Conservation (phyloP, 2,329 filamentous ascomycete species). For the Alternaria tenuissima region DNA sequence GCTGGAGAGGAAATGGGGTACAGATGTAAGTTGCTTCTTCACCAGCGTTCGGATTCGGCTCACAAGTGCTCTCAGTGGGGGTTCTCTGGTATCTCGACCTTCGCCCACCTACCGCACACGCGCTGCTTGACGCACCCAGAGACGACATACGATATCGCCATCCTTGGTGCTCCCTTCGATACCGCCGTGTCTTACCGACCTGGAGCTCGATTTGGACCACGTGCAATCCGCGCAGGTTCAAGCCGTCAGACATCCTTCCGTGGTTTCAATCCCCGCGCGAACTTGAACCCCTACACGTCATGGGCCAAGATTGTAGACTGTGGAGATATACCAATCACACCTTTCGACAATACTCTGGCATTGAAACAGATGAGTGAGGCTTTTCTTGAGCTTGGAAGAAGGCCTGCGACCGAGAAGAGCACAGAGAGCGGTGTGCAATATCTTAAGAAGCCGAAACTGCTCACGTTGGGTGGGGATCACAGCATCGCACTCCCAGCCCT, state of each 20-base stretch:
- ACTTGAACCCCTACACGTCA: constrained; percentile 81
- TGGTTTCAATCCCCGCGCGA: constrained; percentile 82
- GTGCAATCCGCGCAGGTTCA: constrained; percentile 85
- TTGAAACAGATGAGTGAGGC: constrained; percentile 84
- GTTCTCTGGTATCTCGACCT: constrained; percentile 74
- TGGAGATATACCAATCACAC: constrained; percentile 87
- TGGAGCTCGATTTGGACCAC: constrained; percentile 77
- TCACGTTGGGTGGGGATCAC: constrained; percentile 61
- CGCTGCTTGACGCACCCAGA: constrained; percentile 59
- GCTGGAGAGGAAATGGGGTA: constrained; percentile 53
- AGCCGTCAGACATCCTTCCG: constrained; percentile 80
- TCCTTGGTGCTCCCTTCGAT: constrained; percentile 60
- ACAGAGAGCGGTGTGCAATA: constrained; percentile 52
- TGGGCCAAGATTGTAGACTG: constrained; percentile 87
- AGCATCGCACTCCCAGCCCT: constrained; percentile 61
- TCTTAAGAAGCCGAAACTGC: constrained; percentile 55
- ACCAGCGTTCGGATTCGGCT: neutral
- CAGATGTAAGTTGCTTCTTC: constrained; percentile 41
- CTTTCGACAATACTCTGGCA: constrained; percentile 85
- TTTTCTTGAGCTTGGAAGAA: constrained; percentile 71
- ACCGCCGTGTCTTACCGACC: constrained; percentile 57
- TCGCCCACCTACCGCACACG: constrained; percentile 58
- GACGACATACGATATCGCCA: constrained; percentile 56
- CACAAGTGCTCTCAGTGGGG: constrained; percentile 58
- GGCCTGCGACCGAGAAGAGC: constrained; percentile 49